phyloP scores from a whole-genome alignment of 73 alveolate genomes.

The Uronychia setigera region DNA sequence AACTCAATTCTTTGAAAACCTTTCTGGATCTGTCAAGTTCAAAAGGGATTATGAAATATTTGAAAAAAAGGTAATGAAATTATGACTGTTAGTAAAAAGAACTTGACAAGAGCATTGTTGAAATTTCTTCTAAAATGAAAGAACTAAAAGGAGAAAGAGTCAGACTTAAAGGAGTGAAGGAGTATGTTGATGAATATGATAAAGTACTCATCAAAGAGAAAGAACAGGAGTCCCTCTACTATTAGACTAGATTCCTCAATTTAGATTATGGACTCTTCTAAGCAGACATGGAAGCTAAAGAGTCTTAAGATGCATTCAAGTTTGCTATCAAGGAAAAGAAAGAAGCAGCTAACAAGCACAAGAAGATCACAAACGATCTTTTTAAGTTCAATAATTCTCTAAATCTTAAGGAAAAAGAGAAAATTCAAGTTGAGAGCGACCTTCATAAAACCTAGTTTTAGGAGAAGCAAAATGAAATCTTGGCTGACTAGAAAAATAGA shows the following conservation, averaged over 20 bases:
- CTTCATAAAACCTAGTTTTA: slow-evolving; percentile 8
- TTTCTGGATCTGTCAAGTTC: slow-evolving; percentile 41
- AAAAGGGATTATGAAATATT: slow-evolving; percentile 18
- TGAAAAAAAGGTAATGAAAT: neutral
- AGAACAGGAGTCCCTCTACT: slow-evolving; percentile 13
- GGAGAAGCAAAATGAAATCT: slow-evolving; percentile 3
- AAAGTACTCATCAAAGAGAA: slow-evolving; percentile 18
- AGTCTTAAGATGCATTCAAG: slow-evolving; percentile 5
- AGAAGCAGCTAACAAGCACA: neutral
- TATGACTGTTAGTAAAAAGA: neutral
- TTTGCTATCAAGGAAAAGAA: neutral
- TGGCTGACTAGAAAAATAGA: neutral
- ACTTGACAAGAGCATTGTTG: neutral
- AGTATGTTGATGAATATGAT: slow-evolving; percentile 30
- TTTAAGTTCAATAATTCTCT: slow-evolving; percentile 6
- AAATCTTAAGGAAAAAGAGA: slow-evolving; percentile 21
- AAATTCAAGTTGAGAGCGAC: neutral
- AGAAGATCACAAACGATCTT: slow-evolving; percentile 7
- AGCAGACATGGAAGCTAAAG: neutral
- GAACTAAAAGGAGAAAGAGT: slow-evolving; percentile 33
- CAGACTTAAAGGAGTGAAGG: slow-evolving; percentile 45
- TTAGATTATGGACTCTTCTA: neutral
- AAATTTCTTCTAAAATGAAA: slow-evolving; percentile 1
- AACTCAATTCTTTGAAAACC: slow-evolving; percentile 37
- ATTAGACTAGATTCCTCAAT: slow-evolving; percentile 5